Base-by-base conservation (phyloP, 768 basidiomycete species). In the Psilocybe tampanensis region DNA sequence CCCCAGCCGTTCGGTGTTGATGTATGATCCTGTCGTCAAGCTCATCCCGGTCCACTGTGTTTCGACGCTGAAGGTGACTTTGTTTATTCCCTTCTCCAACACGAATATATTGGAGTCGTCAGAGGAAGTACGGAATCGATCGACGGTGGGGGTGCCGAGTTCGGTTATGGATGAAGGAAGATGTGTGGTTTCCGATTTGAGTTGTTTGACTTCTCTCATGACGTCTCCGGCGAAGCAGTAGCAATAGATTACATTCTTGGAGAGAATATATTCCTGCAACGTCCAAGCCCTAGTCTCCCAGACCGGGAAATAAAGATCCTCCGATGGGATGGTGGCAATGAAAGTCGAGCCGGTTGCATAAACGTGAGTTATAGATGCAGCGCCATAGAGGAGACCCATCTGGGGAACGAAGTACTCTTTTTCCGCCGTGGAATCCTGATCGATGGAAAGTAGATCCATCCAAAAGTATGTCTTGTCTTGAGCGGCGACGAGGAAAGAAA, bases 261-360 rank as follows among this genome's bases (percentile, higher is more conserved):
- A 57, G 26, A 45, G 44, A 29, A 57, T 15, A 34, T 52, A 57
- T n/a, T 57, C 56, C 44, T 57, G 56, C 6, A 57, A 32, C 23
- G 56, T 57, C 56, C 56, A 57, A 2, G 56, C 56, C 12, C 56
- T 43, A 5, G 56, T 57, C 44, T 57, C 56, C 56, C 56, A 57
- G 11, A 57, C 22, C 3, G 56, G 56, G 34, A 45, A 57, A 29
- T 57, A 32, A 26, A 57, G 44, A 15, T 57, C 56, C 2, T 51
- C 23, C 22, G 56, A 57, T 8, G 56, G 45, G 26, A 57, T 52
- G n/a, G 49, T 13, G 4, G 49, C 11, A 5, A 57, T 43, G 17
- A 57, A 29, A 11, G 33, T 39, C 4, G 49, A 57, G 1, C 56
- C 56, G 24, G 50, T 47, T 21, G 41, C 26, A 41, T 52, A 57